These are phyloP conservation scores for Novymonas esmeraldas DNA, from an alignment of 208 protist species.

Conservation along the genomic window DNA sequence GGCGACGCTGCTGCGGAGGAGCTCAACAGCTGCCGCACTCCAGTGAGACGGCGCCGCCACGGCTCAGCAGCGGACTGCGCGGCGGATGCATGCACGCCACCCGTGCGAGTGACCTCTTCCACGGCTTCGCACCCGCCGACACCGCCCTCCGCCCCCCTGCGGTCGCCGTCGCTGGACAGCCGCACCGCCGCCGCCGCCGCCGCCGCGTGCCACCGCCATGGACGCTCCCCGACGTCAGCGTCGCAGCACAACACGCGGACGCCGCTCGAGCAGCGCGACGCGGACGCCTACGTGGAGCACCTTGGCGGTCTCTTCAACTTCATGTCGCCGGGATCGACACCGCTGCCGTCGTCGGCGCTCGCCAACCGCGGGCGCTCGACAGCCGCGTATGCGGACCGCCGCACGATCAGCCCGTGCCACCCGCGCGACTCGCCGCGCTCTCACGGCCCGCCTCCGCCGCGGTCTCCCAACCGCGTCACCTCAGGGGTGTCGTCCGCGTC, in stretches of 20 bases:
- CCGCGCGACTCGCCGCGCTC: background rate
- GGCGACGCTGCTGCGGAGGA: background rate
- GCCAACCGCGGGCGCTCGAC: background rate
- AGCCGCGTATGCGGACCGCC: background rate
- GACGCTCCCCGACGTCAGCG: slow-evolving; percentile 11
- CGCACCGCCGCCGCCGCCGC: background rate
- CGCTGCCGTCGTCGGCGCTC: slow-evolving; percentile 23
- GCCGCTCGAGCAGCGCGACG: slow-evolving; percentile 19
- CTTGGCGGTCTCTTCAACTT: slow-evolving; percentile 41
- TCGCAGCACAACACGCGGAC: slow-evolving; percentile 41
- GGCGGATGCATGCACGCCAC: slow-evolving; percentile 18
- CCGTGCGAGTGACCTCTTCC: too few relatives aligned
- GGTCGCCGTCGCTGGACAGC: background rate
- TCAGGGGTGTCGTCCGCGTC: background rate
- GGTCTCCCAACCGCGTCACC: background rate
- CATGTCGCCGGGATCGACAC: slow-evolving; percentile 40
- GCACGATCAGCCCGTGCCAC: background rate
- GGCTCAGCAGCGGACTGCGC: slow-evolving; percentile 6
- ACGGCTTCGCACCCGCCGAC: too few relatives aligned
- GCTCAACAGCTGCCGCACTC: slow-evolving; percentile 8
- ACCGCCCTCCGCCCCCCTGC: too few relatives aligned
- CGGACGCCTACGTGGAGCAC: slow-evolving; percentile 37
- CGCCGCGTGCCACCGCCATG: slow-evolving; percentile 1
- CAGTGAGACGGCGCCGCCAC: slow-evolving; percentile 7
- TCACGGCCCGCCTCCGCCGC: background rate